Base-by-base conservation (phyloP, 2,329 filamentous ascomycete genomes). In the Aspergillus spinulosporus region DNA sequence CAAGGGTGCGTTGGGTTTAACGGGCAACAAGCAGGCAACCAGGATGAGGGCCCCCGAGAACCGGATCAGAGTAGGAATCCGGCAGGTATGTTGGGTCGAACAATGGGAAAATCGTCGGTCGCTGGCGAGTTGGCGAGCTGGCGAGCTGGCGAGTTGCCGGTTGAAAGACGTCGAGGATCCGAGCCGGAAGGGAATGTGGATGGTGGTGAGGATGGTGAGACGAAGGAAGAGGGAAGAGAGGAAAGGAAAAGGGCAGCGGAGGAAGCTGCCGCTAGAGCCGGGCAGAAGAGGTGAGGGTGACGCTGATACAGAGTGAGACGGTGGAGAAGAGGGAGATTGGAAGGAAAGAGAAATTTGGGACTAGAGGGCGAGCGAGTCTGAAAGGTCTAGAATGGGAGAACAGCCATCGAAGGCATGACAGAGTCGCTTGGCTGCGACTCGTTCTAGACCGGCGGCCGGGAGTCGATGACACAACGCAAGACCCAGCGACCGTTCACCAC, bases 1-100 rank as follows among this genome's bases (percentile, higher is more conserved):
- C 61, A 66, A 71, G 62, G 62, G 57, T 64, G 56, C 48, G 53
- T 60, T 31, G 48, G 47, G 31, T 40, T 51, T 28, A 37, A 39
- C 44, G 52, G 58, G 56, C 50, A 52, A 32, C 34, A 15, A 43
- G 44, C 36, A 56, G 49, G 52, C 52, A 57, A 55, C 45, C 52
- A 29, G 28, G 36, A 47, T 49, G 37, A 55, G 37, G 32, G 49
- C 42, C 42, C 29, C 42, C 43, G 49, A 54, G 37, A 31, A 29
- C 5, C 5, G 21, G 11, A 21, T 2, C 26, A n/a, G 9, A 37
- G 32, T 2, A 31, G 9, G 7, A n/a, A 52, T 26, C 40, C 15
- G 14, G 3, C 6, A 26, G 5, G 11, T 43, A 8, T 8, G 3
- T 21, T 9, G 14, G 12, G 37, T 28, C 26, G 26, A 28, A 28